These are phyloP conservation scores for Amanita fuliginea DNA, from an alignment of 768 basidiomycete genomes.

Conservation along the genomic window DNA sequence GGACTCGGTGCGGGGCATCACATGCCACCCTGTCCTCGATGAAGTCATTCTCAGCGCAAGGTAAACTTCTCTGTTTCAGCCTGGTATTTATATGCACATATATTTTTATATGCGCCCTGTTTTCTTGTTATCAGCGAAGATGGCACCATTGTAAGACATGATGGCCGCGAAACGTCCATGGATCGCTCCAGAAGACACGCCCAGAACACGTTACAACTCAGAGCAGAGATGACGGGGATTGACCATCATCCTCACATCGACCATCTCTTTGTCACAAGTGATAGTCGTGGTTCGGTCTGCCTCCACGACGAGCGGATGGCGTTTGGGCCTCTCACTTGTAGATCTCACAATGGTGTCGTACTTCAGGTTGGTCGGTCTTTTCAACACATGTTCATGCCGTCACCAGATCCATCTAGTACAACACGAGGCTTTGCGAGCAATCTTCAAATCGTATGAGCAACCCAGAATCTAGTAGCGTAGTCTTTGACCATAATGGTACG, in stretches of 20 bases:
- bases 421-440: slow-evolving; percentile 31
- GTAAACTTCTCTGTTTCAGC: slow-evolving; percentile 21
- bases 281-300: slow-evolving; percentile 44
- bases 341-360: slow-evolving; percentile 44
- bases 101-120: background rate
- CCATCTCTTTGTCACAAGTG: slow-evolving; percentile 58
- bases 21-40: slow-evolving; percentile 58
- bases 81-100: background rate
- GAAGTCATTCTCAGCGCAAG: slow-evolving; percentile 63
- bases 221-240: slow-evolving; percentile 49
- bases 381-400: background rate
- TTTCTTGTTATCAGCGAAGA: slow-evolving; percentile 42
- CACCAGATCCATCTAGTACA: slow-evolving; percentile 20
- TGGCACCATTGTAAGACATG: slow-evolving; percentile 54
- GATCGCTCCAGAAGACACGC: slow-evolving; percentile 19
- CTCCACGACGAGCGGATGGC: slow-evolving; percentile 68
- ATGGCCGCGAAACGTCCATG: slow-evolving; percentile 29
- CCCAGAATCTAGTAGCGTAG: slow-evolving; percentile 59
- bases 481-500: slow-evolving; percentile 59
- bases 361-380: slow-evolving; percentile 26
- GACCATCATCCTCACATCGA: slow-evolving; percentile 60
- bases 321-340: slow-evolving; percentile 39
- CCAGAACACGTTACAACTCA: slow-evolving; percentile 41
- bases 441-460: slow-evolving; percentile 29
- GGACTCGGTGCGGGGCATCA: slow-evolving; percentile 56